Percentiles rank a stretch among this genome's conserved stretches.
Evolutionary conservation across 1,284 basidiomycete genomes (phyloP).

Genomic region (Wolfiporia cocos): DNA sequence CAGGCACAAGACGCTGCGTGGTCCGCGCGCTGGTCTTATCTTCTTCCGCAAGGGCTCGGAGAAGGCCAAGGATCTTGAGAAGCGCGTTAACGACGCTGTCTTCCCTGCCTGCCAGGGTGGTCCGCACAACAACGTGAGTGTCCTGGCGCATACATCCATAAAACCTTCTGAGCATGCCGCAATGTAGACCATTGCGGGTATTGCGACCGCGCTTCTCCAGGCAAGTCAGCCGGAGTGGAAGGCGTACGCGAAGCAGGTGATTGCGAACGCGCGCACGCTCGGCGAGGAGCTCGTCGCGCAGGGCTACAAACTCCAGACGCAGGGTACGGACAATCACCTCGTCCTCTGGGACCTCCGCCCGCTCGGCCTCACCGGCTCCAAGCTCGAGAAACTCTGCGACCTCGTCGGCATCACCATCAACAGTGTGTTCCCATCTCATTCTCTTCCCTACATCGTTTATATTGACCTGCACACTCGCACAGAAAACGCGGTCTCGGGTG

Average conservation of each 20-base stretch:
- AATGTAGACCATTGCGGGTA: conserved; percentile 84
- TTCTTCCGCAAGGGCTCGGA: conserved; percentile 97
- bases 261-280: conserved; percentile 80
- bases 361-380: conserved; percentile 92
- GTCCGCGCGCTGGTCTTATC: conserved; percentile 96
- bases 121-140: conserved; percentile 94
- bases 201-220: conserved; percentile 95
- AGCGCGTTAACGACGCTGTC: conserved; percentile 95
- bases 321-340: conserved; percentile 96
- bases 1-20: conserved; percentile 98
- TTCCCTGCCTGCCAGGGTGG: conserved; percentile 99
- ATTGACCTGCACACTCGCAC: no score
- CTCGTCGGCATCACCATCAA: conserved; percentile 94
- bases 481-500: conserved; percentile 97
- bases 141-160: background rate
- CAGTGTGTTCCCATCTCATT: conserved; percentile 45
- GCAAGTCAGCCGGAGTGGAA: conserved; percentile 89
- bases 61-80: conserved; percentile 77
- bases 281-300: conserved; percentile 65
- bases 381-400: conserved; percentile 98
- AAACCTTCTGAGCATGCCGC: background rate
- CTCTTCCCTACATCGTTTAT: background rate
- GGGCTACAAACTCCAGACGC: conserved; percentile 96
- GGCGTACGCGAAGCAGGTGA: conserved; percentile 92
- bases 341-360: conserved; percentile 98